These are phyloP conservation scores for Hebeloma cylindrosporum DNA, from an alignment of 768 basidiomycete species.

Conservation along the genomic window DNA sequence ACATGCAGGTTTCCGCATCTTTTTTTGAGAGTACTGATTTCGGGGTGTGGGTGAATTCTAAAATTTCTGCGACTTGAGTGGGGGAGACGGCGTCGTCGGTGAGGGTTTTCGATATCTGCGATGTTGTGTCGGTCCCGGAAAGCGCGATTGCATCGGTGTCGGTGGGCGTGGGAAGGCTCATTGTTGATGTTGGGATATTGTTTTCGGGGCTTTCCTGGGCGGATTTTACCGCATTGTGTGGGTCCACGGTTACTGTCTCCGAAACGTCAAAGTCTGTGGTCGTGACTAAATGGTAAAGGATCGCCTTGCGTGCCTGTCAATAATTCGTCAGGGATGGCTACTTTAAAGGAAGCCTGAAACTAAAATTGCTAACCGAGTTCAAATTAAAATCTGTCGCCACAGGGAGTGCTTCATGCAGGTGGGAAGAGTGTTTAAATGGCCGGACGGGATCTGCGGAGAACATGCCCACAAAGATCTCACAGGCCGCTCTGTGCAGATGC, in stretches of 20 bases:
- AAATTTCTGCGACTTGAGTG: background rate
- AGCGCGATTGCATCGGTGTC: no score
- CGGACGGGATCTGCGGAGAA: constrained; percentile 51
- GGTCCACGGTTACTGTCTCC: constrained; percentile 20
- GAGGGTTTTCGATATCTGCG: no score
- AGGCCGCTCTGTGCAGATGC: constrained; percentile 45
- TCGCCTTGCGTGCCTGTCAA: constrained; percentile 55
- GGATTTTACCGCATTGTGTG: constrained; percentile 5
- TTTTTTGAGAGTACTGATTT: constrained; percentile 26
- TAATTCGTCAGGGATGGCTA: constrained; percentile 3
- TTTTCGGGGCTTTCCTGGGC: no score
- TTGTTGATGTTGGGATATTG: no score
- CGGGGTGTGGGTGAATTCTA: constrained; percentile 10
- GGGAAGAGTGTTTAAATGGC: constrained; percentile 38
- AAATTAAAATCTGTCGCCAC: constrained; percentile 51
- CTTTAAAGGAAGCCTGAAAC: background rate
- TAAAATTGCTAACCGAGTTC: constrained; percentile 41
- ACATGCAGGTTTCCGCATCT: constrained; percentile 41
- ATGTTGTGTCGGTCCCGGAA: no score
- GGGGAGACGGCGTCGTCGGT: background rate
- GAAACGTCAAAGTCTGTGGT: constrained; percentile 54
- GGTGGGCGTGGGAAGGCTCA: constrained; percentile 9
- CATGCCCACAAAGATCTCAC: constrained; percentile 40
- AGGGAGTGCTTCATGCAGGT: constrained; percentile 50
- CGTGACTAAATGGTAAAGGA: constrained; percentile 65